Conservation (phyloP, 2,329 filamentous ascomycete genomes). For the Neoscytalidium dimidiatum region DNA sequence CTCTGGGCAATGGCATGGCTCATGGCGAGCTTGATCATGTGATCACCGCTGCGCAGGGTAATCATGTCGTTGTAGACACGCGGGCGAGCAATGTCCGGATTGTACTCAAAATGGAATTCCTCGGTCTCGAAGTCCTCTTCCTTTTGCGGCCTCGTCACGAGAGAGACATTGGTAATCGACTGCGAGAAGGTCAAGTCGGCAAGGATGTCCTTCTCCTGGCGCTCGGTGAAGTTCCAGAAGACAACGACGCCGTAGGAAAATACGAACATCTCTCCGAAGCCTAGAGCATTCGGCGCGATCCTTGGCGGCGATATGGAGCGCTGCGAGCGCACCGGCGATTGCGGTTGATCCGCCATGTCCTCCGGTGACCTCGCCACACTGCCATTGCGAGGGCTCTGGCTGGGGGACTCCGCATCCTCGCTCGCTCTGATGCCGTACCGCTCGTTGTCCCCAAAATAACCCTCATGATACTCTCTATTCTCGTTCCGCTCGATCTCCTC, state of each 20-base stretch:
- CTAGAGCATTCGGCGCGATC: constrained; percentile 69
- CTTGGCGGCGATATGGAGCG: constrained; percentile 42
- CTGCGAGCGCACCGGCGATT: constrained; percentile 14
- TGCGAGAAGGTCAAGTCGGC: constrained; percentile 91
- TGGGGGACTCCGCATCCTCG: constrained; percentile 32
- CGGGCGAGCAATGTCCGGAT: constrained; percentile 78
- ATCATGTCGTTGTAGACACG: constrained; percentile 99
- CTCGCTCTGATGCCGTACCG: constrained; percentile 49
- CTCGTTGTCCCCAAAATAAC: constrained; percentile 78
- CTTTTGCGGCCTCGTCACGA: constrained; percentile 77
- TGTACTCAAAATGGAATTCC: constrained; percentile 98
- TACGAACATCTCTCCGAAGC: constrained; percentile 93
- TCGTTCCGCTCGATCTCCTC: constrained; percentile 96
- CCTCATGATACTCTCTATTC: constrained; percentile 82
- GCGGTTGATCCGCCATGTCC: constrained; percentile 2
- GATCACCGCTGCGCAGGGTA: constrained; percentile 87
- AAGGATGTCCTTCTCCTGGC: constrained; percentile 93
- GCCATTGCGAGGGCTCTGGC: constrained; percentile 24
- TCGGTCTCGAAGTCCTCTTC: constrained; percentile 96
- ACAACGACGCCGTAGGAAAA: constrained; percentile 97
- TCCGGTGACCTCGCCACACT: constrained; percentile 23
- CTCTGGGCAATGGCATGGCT: constrained; percentile 97
- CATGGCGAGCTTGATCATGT: constrained; percentile 99
- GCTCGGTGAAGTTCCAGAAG: constrained; percentile 97
- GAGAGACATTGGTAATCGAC: constrained; percentile 63